phyloP scores from a whole-genome alignment of 2,329 filamentous ascomycete species.

The Drechslera avenae region DNA sequence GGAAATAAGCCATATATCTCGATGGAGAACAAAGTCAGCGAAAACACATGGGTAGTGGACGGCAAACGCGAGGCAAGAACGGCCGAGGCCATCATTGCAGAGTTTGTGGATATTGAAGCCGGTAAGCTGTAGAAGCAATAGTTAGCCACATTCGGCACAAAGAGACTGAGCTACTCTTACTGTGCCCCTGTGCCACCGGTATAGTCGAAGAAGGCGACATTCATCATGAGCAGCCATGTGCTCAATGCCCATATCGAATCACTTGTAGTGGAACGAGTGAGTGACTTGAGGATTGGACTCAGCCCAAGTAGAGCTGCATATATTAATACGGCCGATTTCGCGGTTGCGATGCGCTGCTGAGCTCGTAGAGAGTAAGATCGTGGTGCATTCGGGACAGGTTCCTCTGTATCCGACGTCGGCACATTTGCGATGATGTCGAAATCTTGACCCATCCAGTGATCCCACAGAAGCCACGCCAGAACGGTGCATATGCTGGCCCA shows the following conservation, averaged over 20 bases:
- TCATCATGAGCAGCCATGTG: constrained; percentile 89
- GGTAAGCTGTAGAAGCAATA: constrained; percentile 61
- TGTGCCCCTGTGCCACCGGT: constrained; percentile 68
- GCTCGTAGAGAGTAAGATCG: constrained; percentile 59
- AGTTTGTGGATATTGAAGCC: constrained; percentile 86
- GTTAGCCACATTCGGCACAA: constrained; percentile 4
- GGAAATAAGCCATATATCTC: constrained; percentile 97
- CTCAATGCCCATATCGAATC: constrained; percentile 99
- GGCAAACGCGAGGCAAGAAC: constrained; percentile 89
- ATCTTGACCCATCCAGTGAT: constrained; percentile 82
- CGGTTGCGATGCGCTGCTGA: constrained; percentile 73
- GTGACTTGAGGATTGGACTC: constrained; percentile 92
- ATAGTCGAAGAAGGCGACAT: constrained; percentile 98
- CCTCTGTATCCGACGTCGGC: constrained; percentile 1
- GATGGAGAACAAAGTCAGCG: constrained; percentile 91
- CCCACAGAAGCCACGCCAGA: constrained; percentile 88
- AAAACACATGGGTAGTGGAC: constrained; percentile 92
- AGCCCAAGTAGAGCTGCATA: constrained; percentile 91
- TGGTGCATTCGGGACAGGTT: constrained; percentile 7
- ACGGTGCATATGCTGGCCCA: constrained; percentile 84
- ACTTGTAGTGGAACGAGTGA: constrained; percentile 88
- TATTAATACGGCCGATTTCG: constrained; percentile 91
- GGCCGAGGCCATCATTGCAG: constrained; percentile 93
- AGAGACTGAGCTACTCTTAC: constrained; percentile 25
- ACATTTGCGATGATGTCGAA: constrained; percentile 55